Percentiles rank a stretch among this genome's conserved stretches.
These are phyloP conservation scores for Debaryomyces singareniensis DNA, from an alignment of 1,139 yeast species.

Conservation along the genomic window DNA sequence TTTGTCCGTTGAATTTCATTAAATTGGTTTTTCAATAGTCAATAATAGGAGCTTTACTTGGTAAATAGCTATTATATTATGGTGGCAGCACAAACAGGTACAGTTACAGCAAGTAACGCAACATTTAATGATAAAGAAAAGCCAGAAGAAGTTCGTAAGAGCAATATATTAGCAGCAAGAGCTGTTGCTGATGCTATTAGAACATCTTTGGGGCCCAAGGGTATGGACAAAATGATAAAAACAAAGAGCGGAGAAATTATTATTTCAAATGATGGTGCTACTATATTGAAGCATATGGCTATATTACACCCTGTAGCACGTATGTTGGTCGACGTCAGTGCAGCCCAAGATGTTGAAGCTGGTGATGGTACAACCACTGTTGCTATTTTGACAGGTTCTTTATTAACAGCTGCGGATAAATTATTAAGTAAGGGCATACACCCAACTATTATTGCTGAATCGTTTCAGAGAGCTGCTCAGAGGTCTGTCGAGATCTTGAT, in stretches of 20 bases:
- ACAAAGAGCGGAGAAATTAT: slow-evolving; percentile 89
- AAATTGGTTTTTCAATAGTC: too few species aligned
- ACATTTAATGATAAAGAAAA: slow-evolving; percentile 92
- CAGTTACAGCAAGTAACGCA: slow-evolving; percentile 64
- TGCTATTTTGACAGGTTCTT: slow-evolving; percentile 90
- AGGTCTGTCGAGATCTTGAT: slow-evolving; percentile 80
- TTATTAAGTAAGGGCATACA: slow-evolving; percentile 87
- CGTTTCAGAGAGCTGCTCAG: slow-evolving; percentile 88
- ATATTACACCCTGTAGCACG: slow-evolving; percentile 97
- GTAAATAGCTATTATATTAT: too few species aligned
- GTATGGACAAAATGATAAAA: slow-evolving; percentile 99
- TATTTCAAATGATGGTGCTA: slow-evolving; percentile 97
- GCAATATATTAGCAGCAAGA: slow-evolving; percentile 90
- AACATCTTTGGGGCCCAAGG: slow-evolving; percentile 96
- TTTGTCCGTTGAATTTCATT: too few species aligned
- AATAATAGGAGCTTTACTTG: too few species aligned
- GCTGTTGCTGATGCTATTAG: slow-evolving; percentile 98
- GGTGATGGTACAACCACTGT: slow-evolving; percentile 99
- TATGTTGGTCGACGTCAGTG: slow-evolving; percentile 95
- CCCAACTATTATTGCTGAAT: slow-evolving; percentile 91
- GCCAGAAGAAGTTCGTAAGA: slow-evolving; percentile 93
- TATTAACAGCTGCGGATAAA: slow-evolving; percentile 91
- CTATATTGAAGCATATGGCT: slow-evolving; percentile 94
- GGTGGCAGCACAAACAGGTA: slow-evolving; percentile 17
- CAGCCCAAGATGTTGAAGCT: slow-evolving; percentile 97